Conservation (phyloP, 805 yeast species). For the Candida ficus region DNA sequence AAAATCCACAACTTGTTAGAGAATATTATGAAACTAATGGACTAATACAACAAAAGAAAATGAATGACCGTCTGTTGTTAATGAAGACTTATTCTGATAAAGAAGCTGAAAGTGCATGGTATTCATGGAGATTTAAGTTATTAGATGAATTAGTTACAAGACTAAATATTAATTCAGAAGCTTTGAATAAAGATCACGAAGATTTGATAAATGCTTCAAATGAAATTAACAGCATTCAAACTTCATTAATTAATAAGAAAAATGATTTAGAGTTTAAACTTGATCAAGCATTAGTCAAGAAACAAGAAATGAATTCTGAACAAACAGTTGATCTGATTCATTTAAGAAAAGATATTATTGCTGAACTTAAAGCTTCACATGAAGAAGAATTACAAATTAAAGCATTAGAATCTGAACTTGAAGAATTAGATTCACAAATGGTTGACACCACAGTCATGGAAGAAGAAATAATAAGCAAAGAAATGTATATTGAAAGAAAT, state of each 20-base stretch:
- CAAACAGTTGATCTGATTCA: slow-evolving; percentile 11
- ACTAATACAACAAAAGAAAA: slow-evolving; percentile 18
- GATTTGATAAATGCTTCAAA: background rate
- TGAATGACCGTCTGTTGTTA: slow-evolving; percentile 21
- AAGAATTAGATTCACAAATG: slow-evolving; percentile 4
- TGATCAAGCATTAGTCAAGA: slow-evolving; percentile 5
- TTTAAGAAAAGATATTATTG: slow-evolving; percentile 10
- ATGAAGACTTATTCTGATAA: slow-evolving; percentile 25
- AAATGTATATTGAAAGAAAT: slow-evolving; percentile 13
- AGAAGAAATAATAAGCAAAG: slow-evolving; percentile 13
- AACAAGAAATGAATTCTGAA: slow-evolving; percentile 12
- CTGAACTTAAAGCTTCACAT: slow-evolving; percentile 4
- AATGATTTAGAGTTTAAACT: background rate
- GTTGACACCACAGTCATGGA: slow-evolving; percentile 18
- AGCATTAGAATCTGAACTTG: slow-evolving; percentile 9
- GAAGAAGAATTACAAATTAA: slow-evolving; percentile 4
- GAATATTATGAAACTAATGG: slow-evolving; percentile 20
- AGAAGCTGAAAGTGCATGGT: slow-evolving; percentile 23
- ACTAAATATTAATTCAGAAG: slow-evolving; percentile 11
- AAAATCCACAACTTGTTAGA: slow-evolving; percentile 23
- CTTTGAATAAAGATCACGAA: slow-evolving; percentile 11
- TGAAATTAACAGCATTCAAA: slow-evolving; percentile 6
- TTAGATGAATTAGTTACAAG: slow-evolving; percentile 20
- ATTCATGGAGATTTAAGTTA: slow-evolving; percentile 22
- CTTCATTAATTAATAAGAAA: background rate